phyloP scores from a whole-genome alignment of 202 grass and related monocot genomes.

The Digitaria exilis region DNA sequence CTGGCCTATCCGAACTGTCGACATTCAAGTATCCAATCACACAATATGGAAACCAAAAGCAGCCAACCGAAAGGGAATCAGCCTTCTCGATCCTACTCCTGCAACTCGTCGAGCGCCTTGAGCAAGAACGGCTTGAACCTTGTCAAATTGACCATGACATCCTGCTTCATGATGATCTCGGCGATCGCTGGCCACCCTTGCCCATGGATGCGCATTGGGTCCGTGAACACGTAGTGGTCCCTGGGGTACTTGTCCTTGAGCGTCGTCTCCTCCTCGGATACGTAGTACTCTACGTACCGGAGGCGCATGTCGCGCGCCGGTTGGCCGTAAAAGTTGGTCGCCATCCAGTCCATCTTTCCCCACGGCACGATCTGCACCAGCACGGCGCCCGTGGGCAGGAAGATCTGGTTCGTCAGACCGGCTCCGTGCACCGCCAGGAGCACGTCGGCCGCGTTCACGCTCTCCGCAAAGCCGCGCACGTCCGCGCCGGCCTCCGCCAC shows the following conservation, averaged over 20 bases:
- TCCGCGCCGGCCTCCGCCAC: constrained; percentile 59
- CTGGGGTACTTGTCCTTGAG: constrained; percentile 71
- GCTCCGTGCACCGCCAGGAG: constrained; percentile 87
- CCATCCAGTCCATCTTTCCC: constrained; percentile 92
- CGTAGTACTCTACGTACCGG: constrained; percentile 81
- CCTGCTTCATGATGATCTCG: constrained; percentile 82
- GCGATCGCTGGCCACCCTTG: constrained; percentile 58
- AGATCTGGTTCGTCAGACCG: constrained; percentile 85
- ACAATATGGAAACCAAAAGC: not conserved
- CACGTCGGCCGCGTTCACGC: constrained; percentile 72
- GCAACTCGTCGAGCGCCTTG: constrained; percentile 74
- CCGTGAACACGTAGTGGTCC: constrained; percentile 80
- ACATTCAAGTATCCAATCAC: not conserved
- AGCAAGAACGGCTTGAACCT: constrained; percentile 75
- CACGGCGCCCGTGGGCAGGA: constrained; percentile 76
- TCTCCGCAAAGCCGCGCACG: constrained; percentile 55
- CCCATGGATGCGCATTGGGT: constrained; percentile 74
- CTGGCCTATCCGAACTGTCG: constrained; percentile 3
- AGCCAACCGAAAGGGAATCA: not conserved
- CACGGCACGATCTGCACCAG: constrained; percentile 82
- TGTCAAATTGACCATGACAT: constrained; percentile 73
- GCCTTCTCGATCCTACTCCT: constrained; percentile 35
- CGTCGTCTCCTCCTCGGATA: constrained; percentile 73
- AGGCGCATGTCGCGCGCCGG: constrained; percentile 81
- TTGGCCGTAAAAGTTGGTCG: constrained; percentile 74